Conservation (phyloP, 305 asterid species). For the Plantago lanceolata region DNA sequence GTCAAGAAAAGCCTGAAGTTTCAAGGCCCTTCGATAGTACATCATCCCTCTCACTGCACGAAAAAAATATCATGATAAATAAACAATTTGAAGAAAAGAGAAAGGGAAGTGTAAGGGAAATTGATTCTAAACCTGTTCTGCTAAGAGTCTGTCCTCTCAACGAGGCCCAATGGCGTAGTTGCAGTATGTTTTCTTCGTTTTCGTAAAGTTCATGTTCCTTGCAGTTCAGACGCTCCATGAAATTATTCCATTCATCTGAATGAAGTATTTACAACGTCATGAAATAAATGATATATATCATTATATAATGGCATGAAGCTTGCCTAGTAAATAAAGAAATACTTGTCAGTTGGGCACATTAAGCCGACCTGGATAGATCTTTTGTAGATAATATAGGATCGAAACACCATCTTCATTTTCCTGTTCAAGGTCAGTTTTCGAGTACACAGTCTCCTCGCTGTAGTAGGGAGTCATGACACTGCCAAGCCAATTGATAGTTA, state of each 20-base stretch:
- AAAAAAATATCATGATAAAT: conserved; percentile 22
- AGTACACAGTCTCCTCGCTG: conserved; percentile 93
- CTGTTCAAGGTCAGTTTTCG: conserved; percentile 93
- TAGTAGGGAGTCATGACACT: conserved; percentile 98
- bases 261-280: conserved; percentile 21
- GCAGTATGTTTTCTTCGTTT: conserved; percentile 81
- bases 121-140: conserved; percentile 65
- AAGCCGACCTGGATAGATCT: conserved; percentile 86
- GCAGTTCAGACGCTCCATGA: conserved; percentile 86
- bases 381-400: conserved; percentile 77
- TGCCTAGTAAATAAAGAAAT: conserved; percentile 17
- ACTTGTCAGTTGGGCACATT: conserved; percentile 26
- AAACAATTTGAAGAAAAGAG: conserved; percentile 17
- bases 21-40: conserved; percentile 97
- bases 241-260: conserved; percentile 97
- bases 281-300: conserved; percentile 15
- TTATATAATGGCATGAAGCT: conserved; percentile 15
- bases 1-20: conserved; percentile 98
- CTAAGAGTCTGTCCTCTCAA: conserved; percentile 97
- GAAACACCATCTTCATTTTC: conserved; percentile 98
- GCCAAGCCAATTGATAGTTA: conserved; percentile 40
- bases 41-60: conserved; percentile 98
- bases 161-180: conserved; percentile 99
- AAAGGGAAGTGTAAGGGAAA: conserved; percentile 16
- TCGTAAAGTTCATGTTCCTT: conserved; percentile 70